phyloP scores from a whole-genome alignment of 371 early-diverging fungal genomes.

The Mortierella sp. region DNA sequence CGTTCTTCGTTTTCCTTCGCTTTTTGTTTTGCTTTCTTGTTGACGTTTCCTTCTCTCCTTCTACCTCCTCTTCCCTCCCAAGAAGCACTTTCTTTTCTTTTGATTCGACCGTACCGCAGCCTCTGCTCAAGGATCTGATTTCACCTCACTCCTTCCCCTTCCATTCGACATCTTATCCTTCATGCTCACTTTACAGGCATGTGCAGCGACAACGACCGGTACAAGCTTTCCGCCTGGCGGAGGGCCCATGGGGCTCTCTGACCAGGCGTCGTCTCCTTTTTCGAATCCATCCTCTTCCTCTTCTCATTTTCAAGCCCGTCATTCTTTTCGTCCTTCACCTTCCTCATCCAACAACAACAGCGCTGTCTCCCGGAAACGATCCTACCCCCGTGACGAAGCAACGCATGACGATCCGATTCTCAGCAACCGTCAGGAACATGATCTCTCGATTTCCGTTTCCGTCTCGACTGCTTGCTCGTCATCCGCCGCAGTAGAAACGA shows the following conservation, averaged over 20 bases:
- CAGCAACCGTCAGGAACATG: not conserved
- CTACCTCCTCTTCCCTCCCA: not conserved
- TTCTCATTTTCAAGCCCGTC: slow-evolving; percentile 4
- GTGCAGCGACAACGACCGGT: slow-evolving; percentile 44
- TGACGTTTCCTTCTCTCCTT: not conserved
- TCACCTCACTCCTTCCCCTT: not conserved
- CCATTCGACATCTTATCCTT: slow-evolving; percentile 26
- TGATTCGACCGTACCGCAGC: slow-evolving; percentile 27
- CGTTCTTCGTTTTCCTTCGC: not conserved
- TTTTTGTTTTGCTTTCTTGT: not conserved
- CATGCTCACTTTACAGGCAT: slow-evolving; percentile 49
- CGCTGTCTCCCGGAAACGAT: slow-evolving; percentile 23
- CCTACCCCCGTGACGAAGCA: slow-evolving; percentile 17
- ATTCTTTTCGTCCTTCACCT: slow-evolving; percentile 13
- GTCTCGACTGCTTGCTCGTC: not conserved
- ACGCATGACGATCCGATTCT: slow-evolving; percentile 10
- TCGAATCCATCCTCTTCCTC: slow-evolving; percentile 12
- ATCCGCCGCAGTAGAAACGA: not conserved
- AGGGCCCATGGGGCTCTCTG: slow-evolving; percentile 28
- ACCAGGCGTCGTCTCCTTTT: slow-evolving; percentile 31
- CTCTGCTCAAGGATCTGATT: slow-evolving; percentile 10
- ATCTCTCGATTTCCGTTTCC: not conserved
- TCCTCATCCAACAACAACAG: slow-evolving; percentile 13
- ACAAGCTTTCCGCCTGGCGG: slow-evolving; percentile 43
- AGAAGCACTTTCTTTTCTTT: not conserved